Conservation (phyloP, 331 rosid genomes). For the Telfairia occidentalis region DNA sequence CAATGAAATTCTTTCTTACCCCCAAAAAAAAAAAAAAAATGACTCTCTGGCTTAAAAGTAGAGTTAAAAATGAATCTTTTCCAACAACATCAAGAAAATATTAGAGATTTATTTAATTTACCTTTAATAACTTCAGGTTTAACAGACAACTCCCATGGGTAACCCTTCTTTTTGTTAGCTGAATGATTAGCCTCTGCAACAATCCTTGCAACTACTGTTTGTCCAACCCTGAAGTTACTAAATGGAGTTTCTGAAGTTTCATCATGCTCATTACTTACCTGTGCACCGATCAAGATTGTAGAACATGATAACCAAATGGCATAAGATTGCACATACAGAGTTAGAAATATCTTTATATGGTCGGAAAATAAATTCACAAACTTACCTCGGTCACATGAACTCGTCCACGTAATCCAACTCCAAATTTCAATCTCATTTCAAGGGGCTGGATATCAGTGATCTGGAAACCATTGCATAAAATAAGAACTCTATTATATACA, state of each 20-base stretch:
- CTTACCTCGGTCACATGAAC: conserved; percentile 81
- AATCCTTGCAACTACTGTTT: conserved; percentile 60
- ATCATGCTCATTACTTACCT: conserved; percentile 46
- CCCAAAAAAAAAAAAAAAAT: too few species aligned
- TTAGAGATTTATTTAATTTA: conserved; percentile 12
- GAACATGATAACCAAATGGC: background rate
- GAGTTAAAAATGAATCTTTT: background rate
- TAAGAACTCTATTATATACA: conserved; percentile 6
- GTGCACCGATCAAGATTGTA: conserved; percentile 9
- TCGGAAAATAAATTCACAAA: background rate
- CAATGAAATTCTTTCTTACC: too few species aligned
- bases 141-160: conserved; percentile 71
- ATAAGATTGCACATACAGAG: background rate
- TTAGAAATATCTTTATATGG: background rate
- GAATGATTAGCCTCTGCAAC: conserved; percentile 52
- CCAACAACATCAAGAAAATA: background rate
- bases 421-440: conserved; percentile 78
- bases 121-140: conserved; percentile 52
- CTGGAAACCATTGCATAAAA: conserved; percentile 30
- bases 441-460: conserved; percentile 67
- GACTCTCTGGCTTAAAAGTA: background rate
- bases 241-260: conserved; percentile 52
- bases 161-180: conserved; percentile 29
- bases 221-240: conserved; percentile 56
- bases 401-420: conserved; percentile 58